Evolutionary conservation across 1,284 basidiomycete species (phyloP).

Genomic region (Irpex sp.): DNA sequence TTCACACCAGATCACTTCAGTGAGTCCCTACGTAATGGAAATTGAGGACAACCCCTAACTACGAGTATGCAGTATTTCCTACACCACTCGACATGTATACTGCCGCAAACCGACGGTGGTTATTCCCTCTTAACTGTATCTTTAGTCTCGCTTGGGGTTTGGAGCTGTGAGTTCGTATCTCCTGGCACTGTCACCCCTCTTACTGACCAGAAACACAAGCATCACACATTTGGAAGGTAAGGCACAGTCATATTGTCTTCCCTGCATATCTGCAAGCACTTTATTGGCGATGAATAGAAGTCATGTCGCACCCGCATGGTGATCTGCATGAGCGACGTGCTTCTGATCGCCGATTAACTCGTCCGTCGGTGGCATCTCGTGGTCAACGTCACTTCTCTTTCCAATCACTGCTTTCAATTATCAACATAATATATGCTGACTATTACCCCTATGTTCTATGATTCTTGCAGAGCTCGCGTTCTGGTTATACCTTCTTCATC

Average conservation of each 20-base stretch:
- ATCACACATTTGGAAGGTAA: slow-evolving; percentile 75
- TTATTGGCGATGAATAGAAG: neutral
- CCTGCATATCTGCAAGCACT: neutral
- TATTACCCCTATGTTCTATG: neutral
- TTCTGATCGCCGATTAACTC: neutral
- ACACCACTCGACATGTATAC: slow-evolving; percentile 41
- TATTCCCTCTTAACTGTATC: slow-evolving; percentile 62
- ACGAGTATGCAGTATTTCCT: slow-evolving; percentile 42
- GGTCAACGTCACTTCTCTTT: neutral
- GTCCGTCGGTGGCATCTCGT: neutral
- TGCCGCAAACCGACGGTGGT: slow-evolving; percentile 38
- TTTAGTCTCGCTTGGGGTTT: slow-evolving; percentile 66
- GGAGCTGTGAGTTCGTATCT: slow-evolving; percentile 50
- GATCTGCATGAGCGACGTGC: neutral
- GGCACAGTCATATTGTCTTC: neutral
- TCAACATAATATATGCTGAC: neutral
- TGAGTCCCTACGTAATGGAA: slow-evolving; percentile 22
- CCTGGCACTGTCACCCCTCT: neutral
- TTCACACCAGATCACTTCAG: slow-evolving; percentile 29
- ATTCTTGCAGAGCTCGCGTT: slow-evolving; percentile 56
- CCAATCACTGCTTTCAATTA: neutral
- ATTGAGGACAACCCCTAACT: neutral
- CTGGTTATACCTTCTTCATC: slow-evolving; percentile 72
- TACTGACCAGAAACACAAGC: slow-evolving; percentile 28
- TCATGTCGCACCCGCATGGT: neutral